phyloP scores from a whole-genome alignment of 2,329 filamentous ascomycete species.

The Calonectria ilicicola region DNA sequence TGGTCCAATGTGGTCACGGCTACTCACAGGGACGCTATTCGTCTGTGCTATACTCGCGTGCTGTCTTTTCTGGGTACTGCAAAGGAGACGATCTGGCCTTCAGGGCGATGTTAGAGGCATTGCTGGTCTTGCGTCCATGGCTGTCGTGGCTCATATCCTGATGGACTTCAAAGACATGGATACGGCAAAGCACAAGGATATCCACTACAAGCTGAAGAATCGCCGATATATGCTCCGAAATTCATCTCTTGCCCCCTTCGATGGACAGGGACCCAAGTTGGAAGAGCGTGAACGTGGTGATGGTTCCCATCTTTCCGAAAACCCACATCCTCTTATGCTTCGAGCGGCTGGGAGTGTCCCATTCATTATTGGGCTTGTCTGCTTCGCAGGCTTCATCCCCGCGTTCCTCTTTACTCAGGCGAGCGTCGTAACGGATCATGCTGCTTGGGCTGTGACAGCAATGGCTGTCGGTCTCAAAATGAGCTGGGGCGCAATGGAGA shows the following conservation, averaged over 20 bases:
- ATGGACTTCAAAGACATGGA: slow-evolving; percentile 81
- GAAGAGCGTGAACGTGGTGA: slow-evolving; percentile 60
- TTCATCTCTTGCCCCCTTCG: slow-evolving; percentile 76
- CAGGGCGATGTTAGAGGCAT: slow-evolving; percentile 78
- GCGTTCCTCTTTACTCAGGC: slow-evolving; percentile 70
- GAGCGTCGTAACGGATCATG: slow-evolving; percentile 67
- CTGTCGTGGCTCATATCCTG: slow-evolving; percentile 78
- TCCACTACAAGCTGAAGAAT: slow-evolving; percentile 75
- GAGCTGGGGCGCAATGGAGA: slow-evolving; percentile 76
- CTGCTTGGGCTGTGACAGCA: slow-evolving; percentile 74
- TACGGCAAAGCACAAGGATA: slow-evolving; percentile 72
- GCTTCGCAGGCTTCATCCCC: slow-evolving; percentile 70
- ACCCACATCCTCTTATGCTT: slow-evolving; percentile 78
- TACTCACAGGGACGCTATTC: slow-evolving; percentile 67
- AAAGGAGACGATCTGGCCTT: slow-evolving; percentile 73
- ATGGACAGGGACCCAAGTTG: slow-evolving; percentile 57
- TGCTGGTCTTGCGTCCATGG: slow-evolving; percentile 80
- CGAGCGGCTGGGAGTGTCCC: slow-evolving; percentile 69
- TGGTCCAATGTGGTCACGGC: slow-evolving; percentile 69
- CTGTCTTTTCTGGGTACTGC: slow-evolving; percentile 70
- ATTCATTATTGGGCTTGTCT: slow-evolving; percentile 68
- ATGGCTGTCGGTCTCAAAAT: slow-evolving; percentile 76
- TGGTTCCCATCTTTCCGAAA: slow-evolving; percentile 63
- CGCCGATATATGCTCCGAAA: slow-evolving; percentile 78
- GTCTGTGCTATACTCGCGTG: slow-evolving; percentile 70